These are phyloP conservation scores for Bullera alba DNA, from an alignment of 768 basidiomycete genomes.

Conservation along the genomic window DNA sequence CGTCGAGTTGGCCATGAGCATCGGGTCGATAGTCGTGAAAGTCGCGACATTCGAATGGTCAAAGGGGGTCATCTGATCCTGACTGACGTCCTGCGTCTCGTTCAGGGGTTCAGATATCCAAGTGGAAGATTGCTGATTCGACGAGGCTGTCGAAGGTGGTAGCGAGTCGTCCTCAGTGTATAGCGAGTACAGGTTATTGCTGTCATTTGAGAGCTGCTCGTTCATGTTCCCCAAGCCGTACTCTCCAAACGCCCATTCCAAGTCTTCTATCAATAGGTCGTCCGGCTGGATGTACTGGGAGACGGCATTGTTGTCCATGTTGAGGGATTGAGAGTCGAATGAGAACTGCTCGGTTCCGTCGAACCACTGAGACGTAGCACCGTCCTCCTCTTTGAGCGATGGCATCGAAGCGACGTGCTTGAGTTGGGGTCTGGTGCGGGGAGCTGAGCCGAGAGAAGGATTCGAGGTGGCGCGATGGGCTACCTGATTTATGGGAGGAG, in stretches of 20 bases:
- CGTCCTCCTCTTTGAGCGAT: constrained; percentile 32
- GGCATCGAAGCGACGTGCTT: constrained; percentile 32
- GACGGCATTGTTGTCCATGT: too few species aligned
- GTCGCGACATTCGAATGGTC: too few species aligned
- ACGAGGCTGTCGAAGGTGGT: too few species aligned
- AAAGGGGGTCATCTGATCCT: too few species aligned
- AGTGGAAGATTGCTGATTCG: too few species aligned
- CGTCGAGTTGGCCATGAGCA: too few species aligned
- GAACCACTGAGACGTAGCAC: constrained; percentile 17
- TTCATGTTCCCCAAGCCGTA: constrained; percentile 17
- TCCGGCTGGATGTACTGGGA: too few species aligned
- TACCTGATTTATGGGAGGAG: constrained; percentile 13
- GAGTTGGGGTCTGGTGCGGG: constrained; percentile 11
- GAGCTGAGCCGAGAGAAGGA: constrained; percentile 20
- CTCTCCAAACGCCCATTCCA: constrained; percentile 31
- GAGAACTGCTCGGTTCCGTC: constrained; percentile 17
- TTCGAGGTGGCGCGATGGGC: constrained; percentile 33
- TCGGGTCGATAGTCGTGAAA: constrained; percentile 34
- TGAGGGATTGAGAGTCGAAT: neutral
- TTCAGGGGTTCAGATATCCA: neutral
- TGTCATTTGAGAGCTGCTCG: too few species aligned
- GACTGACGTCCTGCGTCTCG: constrained; percentile 33
- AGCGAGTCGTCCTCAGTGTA: too few species aligned
- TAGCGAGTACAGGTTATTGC: too few species aligned
- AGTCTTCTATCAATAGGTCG: constrained; percentile 22